These are phyloP conservation scores for Entomortierella parvispora DNA, from an alignment of 192 early-diverging fungal species.

Conservation along the genomic window DNA sequence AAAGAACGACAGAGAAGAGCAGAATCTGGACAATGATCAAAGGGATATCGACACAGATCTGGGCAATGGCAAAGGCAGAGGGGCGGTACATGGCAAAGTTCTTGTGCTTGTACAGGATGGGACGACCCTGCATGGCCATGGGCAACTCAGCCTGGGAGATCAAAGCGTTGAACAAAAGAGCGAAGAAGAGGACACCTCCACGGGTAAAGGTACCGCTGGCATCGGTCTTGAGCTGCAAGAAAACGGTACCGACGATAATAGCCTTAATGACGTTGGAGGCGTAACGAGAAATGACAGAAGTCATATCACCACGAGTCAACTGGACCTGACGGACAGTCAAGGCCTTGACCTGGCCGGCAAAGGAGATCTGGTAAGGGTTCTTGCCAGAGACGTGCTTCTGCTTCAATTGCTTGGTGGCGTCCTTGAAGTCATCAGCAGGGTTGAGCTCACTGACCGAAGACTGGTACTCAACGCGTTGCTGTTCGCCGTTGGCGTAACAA, in stretches of 20 bases:
- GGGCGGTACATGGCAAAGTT: slow-evolving; percentile 75
- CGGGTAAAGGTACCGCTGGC: slow-evolving; percentile 78
- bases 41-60: slow-evolving; percentile 64
- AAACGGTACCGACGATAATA: slow-evolving; percentile 77
- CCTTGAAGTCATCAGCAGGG: slow-evolving; percentile 51
- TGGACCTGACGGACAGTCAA: slow-evolving; percentile 72
- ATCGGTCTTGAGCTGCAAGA: slow-evolving; percentile 65
- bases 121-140: slow-evolving; percentile 74
- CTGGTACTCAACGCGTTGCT: slow-evolving; percentile 58
- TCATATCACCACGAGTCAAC: slow-evolving; percentile 65
- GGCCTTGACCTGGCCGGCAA: slow-evolving; percentile 67
- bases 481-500: slow-evolving; percentile 52
- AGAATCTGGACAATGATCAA: slow-evolving; percentile 60
- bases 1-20: slow-evolving; percentile 65
- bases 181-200: slow-evolving; percentile 81
- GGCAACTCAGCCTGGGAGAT: slow-evolving; percentile 77
- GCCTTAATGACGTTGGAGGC: slow-evolving; percentile 65
- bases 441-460: slow-evolving; percentile 15
- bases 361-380: slow-evolving; percentile 73
- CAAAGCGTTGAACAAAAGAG: slow-evolving; percentile 60
- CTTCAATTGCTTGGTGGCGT: slow-evolving; percentile 66
- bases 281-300: slow-evolving; percentile 62
- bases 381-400: slow-evolving; percentile 57
- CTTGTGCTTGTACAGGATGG: slow-evolving; percentile 83
- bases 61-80: slow-evolving; percentile 64